Conservation (phyloP, 106 monocot species). For the Dendrobium catenatum region DNA sequence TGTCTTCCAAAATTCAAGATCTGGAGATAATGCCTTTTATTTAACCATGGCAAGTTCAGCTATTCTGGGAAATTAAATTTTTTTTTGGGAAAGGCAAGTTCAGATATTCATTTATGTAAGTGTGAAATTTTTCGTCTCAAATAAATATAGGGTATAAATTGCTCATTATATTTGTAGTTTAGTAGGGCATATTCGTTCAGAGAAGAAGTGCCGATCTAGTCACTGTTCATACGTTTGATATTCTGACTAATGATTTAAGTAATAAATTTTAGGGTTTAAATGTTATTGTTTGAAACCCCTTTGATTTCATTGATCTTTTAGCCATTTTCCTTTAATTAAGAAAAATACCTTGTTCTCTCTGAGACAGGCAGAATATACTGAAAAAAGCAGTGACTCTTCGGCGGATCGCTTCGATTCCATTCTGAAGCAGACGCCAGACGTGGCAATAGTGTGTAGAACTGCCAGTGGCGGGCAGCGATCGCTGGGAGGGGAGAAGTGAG, state of each 20-base stretch:
- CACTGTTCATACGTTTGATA: background rate
- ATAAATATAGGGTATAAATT: background rate
- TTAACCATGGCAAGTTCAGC: background rate
- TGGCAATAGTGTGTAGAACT: conserved; percentile 73
- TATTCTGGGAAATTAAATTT: background rate
- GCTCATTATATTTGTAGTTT: background rate
- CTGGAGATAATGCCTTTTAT: background rate
- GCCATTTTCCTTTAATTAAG: conserved; percentile 4
- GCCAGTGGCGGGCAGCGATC: conserved; percentile 33
- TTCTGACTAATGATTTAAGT: background rate
- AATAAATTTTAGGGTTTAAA: background rate
- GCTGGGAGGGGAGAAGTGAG: conserved; percentile 21
- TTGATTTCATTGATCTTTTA: background rate
- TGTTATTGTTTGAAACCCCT: background rate
- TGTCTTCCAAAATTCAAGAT: background rate
- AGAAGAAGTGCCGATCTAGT: background rate
- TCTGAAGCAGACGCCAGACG: conserved; percentile 57
- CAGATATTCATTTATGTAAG: background rate
- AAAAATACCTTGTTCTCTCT: conserved; percentile 88
- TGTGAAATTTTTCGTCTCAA: background rate
- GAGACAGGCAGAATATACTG: conserved; percentile 70
- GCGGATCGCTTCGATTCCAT: conserved; percentile 62
- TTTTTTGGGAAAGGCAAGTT: background rate
- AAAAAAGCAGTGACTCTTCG: conserved; percentile 41
- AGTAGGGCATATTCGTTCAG: background rate